Conservation (phyloP, 345 rosid species). For the Xanthoceras sorbifolium region DNA sequence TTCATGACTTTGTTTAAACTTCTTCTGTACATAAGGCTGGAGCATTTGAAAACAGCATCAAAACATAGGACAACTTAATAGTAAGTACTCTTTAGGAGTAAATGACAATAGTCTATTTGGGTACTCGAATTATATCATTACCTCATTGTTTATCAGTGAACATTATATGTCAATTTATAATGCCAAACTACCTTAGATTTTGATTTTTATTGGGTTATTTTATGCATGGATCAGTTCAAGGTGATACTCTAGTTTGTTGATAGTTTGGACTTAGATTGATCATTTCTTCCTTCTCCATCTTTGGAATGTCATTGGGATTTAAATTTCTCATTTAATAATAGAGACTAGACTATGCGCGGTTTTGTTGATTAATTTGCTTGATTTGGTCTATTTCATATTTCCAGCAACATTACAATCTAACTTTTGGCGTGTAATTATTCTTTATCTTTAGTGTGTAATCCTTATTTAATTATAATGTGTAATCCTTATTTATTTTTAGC, state of each 20-base stretch:
- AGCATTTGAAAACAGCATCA: not conserved
- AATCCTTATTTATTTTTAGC: too few relatives aligned
- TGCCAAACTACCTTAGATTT: slow-evolving; percentile 1
- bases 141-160: not conserved
- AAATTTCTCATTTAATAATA: too few relatives aligned
- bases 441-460: too few relatives aligned
- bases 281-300: too few relatives aligned
- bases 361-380: too few relatives aligned
- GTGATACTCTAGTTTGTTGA: not conserved
- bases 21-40: not conserved
- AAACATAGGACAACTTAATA: not conserved
- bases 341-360: too few relatives aligned
- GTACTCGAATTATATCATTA: not conserved
- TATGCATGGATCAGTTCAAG: not conserved
- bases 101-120: not conserved
- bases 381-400: too few relatives aligned
- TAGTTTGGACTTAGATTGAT: not conserved
- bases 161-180: not conserved
- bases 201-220: not conserved
- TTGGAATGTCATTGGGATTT: too few relatives aligned
- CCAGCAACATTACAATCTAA: too few relatives aligned
- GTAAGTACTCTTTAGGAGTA: not conserved
- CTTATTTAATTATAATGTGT: too few relatives aligned
- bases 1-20: not conserved
- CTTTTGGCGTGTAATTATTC: too few relatives aligned